Evolutionary conservation across 1,284 basidiomycete genomes (phyloP), one percentile per base, ranked within the genome.

Genomic region (Vanrija sp.): DNA sequence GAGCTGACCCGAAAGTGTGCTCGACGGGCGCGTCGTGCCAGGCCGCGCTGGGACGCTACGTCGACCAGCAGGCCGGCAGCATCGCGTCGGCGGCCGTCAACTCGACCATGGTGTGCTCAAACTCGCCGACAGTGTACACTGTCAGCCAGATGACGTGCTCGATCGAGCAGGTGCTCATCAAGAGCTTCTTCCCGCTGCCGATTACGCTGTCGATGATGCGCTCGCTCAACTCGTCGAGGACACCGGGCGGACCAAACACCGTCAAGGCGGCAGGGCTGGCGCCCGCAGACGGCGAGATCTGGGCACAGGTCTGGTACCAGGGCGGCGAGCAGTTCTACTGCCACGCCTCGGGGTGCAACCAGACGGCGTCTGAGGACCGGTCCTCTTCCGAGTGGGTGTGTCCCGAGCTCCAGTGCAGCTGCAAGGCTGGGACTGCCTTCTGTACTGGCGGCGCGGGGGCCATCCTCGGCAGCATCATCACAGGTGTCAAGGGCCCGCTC

Each of bases 311-410:
- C 2, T 86, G 88, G 76, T 92, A 92, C 73, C 79, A 81, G n/a
- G 87, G 87, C 6, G 82, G 85, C 19, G 89, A 91, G 68, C 76
- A 79, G 66, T 94, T 94, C 75, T 88, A 82, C 69, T 95, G 91
- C 68, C 60, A 76, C 16, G 88, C 88, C 0, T 78, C 82, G 57
- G 77, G 79, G 5, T 95, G 92, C 73, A 76, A 72, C 0, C 89
- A 92, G 72, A 77, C 79, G 6, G 63, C 79, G 31, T 64, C 67
- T 23, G 46, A 20, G 9, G 19, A 22, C 1, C 27, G 16, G 3
- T 78, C 75, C 49, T 77, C 72, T 2, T 72, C 76, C 16, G 73
- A 74, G 42, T 93, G 85, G 85, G 76, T 75, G 12, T 95, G 91
- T 62, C 77, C 82, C 49, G 80, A 83, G 57, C 80, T 95, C 25